Evolutionary conservation across 129 eudicot genomes (phyloP).

Genomic region (Lactuca saligna): DNA sequence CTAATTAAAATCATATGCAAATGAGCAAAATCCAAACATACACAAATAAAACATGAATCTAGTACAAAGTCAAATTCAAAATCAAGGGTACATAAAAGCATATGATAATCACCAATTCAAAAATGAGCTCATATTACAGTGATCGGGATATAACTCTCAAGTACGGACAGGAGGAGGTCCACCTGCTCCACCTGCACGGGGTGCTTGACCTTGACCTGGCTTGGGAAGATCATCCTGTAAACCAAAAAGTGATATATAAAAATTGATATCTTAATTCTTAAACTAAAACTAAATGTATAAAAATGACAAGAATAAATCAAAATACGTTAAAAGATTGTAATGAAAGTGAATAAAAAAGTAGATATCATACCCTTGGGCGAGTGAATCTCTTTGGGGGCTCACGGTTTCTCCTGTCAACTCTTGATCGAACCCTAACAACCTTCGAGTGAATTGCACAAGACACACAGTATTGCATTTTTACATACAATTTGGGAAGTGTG

Average conservation of each 20-base stretch:
- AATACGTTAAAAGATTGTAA: no score
- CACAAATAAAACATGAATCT: background rate
- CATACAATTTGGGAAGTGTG: constrained; percentile 65
- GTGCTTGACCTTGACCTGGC: constrained; percentile 64
- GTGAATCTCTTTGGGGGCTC: constrained; percentile 75
- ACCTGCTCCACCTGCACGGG: constrained; percentile 52
- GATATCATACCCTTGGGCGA: constrained; percentile 58
- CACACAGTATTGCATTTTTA: constrained; percentile 71
- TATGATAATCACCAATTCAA: constrained; percentile 5
- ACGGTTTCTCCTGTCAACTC: constrained; percentile 64
- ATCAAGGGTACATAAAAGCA: constrained; percentile 1
- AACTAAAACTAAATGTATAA: no score
- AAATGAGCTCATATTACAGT: constrained; percentile 7
- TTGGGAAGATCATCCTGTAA: constrained; percentile 56
- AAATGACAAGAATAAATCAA: no score
- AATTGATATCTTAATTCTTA: background rate
- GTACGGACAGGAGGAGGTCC: constrained; percentile 42
- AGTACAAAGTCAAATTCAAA: background rate
- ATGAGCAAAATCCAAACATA: constrained; percentile 1
- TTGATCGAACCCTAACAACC: constrained; percentile 65
- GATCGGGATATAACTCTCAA: background rate
- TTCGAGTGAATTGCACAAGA: constrained; percentile 80
- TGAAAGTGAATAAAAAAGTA: background rate
- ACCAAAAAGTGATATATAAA: background rate
- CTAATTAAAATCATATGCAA: constrained; percentile 8